Evolutionary conservation across 2,329 filamentous ascomycete genomes (phyloP).

Genomic region (Fusarium tricinctum): DNA sequence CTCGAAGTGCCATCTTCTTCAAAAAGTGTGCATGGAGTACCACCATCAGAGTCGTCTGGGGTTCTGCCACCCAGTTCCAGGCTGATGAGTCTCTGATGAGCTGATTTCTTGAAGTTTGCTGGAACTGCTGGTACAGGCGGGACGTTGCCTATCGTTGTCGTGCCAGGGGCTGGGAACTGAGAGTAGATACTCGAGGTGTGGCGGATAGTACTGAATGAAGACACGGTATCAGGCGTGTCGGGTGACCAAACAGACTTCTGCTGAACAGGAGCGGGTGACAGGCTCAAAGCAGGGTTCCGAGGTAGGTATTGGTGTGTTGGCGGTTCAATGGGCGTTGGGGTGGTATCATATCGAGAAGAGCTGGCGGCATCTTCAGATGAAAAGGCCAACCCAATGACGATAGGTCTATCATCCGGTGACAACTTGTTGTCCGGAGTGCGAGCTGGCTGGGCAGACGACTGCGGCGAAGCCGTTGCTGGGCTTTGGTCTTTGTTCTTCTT

Average conservation of each 20-base stretch:
- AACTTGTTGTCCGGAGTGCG: constrained; percentile 61
- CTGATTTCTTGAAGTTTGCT: constrained; percentile 55
- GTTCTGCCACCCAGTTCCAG: constrained; percentile 49
- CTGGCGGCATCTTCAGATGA: constrained; percentile 60
- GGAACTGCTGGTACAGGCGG: constrained; percentile 74
- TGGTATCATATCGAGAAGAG: constrained; percentile 61
- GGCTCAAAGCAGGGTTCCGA: constrained; percentile 28
- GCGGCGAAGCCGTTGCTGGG: constrained; percentile 48
- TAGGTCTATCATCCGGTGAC: constrained; percentile 78
- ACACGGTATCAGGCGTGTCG: constrained; percentile 67
- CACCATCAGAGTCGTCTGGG: constrained; percentile 65
- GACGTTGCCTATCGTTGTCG: constrained; percentile 53
- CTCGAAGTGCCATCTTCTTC: constrained; percentile 73
- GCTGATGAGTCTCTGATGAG: constrained; percentile 56
- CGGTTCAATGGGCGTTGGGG: constrained; percentile 52
- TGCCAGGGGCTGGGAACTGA: constrained; percentile 60
- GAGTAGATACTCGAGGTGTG: constrained; percentile 74
- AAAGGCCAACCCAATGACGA: constrained; percentile 78
- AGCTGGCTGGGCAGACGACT: constrained; percentile 42
- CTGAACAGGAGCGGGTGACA: constrained; percentile 49
- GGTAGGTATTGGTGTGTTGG: constrained; percentile 19
- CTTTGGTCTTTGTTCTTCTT: constrained; percentile 57
- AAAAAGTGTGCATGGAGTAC: constrained; percentile 75
- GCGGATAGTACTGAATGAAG: constrained; percentile 59
- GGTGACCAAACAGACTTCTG: constrained; percentile 71